These are phyloP conservation scores for Lablab purpureus DNA, from an alignment of 306 rosid genomes.

Conservation along the genomic window DNA sequence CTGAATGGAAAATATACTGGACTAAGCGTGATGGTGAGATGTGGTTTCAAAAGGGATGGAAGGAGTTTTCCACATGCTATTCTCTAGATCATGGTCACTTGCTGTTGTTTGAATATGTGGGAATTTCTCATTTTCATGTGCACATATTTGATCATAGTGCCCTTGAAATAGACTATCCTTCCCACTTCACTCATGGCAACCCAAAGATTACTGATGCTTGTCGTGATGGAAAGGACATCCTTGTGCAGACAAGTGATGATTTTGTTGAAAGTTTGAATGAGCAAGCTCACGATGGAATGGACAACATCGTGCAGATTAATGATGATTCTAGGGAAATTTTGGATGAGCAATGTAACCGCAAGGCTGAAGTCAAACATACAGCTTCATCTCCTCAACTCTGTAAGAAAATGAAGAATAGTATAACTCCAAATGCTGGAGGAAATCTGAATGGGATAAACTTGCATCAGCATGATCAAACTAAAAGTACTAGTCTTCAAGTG, in stretches of 20 bases:
- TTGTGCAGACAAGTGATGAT: too few species aligned
- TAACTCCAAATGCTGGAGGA: not conserved
- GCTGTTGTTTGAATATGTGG: slow-evolving; percentile 19
- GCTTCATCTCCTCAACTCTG: slow-evolving; percentile 1
- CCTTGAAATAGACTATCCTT: slow-evolving; percentile 42
- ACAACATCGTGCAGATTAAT: not conserved
- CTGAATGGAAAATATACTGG: not conserved
- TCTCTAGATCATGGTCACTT: slow-evolving; percentile 24
- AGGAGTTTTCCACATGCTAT: not conserved
- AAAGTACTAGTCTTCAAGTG: not conserved
- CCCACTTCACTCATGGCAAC: not conserved
- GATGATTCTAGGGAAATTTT: slow-evolving; percentile 13
- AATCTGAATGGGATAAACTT: not conserved
- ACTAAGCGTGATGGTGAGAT: not conserved
- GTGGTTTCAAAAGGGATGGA: not conserved
- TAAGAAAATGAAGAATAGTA: slow-evolving; percentile 28
- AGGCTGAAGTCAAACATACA: slow-evolving; percentile 26
- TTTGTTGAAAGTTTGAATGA: not conserved
- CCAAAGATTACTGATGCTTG: too few species aligned
- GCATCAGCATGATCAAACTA: not conserved
- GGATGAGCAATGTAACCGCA: not conserved
- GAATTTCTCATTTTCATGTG: slow-evolving; percentile 3
- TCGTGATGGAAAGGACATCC: too few species aligned
- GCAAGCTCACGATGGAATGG: too few species aligned
- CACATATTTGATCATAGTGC: slow-evolving; percentile 27